Conservation (phyloP, 2,329 filamentous ascomycete genomes). For the Chaetomium strumarium region DNA sequence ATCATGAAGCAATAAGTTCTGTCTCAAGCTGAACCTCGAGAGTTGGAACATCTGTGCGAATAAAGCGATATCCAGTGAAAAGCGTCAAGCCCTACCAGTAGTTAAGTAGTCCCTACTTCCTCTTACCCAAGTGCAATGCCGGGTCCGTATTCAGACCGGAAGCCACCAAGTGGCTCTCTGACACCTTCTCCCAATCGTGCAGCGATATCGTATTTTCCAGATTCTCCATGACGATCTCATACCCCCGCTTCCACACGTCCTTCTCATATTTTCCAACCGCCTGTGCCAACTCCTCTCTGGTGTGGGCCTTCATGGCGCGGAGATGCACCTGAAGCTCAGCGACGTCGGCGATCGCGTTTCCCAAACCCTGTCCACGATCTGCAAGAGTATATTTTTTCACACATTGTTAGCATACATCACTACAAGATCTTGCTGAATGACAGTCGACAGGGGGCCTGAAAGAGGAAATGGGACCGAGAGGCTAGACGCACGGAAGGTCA, state of each 20-base stretch:
- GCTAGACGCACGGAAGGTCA: conserved; percentile 15
- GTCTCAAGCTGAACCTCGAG: too few relatives aligned
- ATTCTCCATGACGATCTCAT: conserved; percentile 14
- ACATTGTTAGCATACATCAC: not conserved
- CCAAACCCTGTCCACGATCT: conserved; percentile 20
- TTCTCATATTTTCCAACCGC: conserved; percentile 16
- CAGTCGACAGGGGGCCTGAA: too few relatives aligned
- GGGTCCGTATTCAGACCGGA: not conserved
- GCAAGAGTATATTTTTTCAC: not conserved
- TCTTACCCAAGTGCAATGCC: not conserved
- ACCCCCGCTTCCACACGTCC: conserved; percentile 18
- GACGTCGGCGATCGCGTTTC: conserved; percentile 17
- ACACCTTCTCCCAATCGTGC: conserved; percentile 16
- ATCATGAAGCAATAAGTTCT: too few relatives aligned
- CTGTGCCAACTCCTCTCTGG: conserved; percentile 8
- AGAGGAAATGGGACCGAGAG: not conserved
- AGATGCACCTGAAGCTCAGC: conserved; percentile 18
- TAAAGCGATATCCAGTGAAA: too few relatives aligned
- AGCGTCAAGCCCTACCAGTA: too few relatives aligned
- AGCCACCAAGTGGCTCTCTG: conserved; percentile 7
- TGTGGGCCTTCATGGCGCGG: conserved; percentile 22
- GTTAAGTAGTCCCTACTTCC: not conserved
- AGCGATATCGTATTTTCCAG: conserved; percentile 10
- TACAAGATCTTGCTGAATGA: too few relatives aligned
- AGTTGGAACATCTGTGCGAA: too few relatives aligned